Conservation (phyloP, 352 stramenopile species). For the Pythium oligandrum region DNA sequence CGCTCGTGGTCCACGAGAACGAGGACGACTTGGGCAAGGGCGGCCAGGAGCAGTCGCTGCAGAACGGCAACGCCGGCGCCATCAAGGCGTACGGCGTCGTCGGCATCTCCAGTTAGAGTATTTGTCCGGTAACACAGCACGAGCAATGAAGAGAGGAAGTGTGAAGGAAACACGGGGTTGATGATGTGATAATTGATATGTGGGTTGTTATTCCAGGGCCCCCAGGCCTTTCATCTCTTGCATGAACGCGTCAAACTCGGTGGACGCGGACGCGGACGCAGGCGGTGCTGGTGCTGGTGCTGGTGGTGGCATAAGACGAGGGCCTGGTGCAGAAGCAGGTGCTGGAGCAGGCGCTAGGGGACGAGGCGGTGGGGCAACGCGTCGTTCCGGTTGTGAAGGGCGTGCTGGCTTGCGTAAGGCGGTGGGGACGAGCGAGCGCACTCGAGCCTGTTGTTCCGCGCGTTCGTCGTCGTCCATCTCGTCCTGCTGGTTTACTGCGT, state of each 20-base stretch:
- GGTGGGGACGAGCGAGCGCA: conserved; percentile 57
- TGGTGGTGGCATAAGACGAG: background rate
- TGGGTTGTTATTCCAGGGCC: conserved; percentile 3
- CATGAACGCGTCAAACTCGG: conserved; percentile 70
- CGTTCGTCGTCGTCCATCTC: conserved; percentile 28
- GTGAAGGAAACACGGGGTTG: background rate
- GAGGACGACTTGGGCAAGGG: conserved; percentile 97
- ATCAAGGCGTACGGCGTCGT: conserved; percentile 91
- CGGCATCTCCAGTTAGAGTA: conserved; percentile 82
- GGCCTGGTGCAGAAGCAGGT: conserved; percentile 5
- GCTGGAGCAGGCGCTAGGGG: conserved; percentile 4
- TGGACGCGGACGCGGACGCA: conserved; percentile 38
- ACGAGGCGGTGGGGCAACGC: conserved; percentile 7
- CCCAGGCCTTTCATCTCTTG: conserved; percentile 47
- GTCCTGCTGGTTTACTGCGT: background rate
- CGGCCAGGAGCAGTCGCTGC: conserved; percentile 94
- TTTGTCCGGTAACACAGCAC: background rate
- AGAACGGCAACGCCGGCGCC: conserved; percentile 94
- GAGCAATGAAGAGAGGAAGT: background rate
- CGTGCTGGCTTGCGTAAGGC: conserved; percentile 26
- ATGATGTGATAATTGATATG: no score
- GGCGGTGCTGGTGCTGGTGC: background rate
- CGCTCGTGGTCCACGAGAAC: conserved; percentile 91
- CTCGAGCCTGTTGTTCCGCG: conserved; percentile 32
- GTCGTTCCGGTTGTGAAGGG: conserved; percentile 8